A percentile compares a stretch with the other conserved stretches of the same genome.
Conservation (phyloP, 129 eudicot genomes). For the Flaveria trinervia region DNA sequence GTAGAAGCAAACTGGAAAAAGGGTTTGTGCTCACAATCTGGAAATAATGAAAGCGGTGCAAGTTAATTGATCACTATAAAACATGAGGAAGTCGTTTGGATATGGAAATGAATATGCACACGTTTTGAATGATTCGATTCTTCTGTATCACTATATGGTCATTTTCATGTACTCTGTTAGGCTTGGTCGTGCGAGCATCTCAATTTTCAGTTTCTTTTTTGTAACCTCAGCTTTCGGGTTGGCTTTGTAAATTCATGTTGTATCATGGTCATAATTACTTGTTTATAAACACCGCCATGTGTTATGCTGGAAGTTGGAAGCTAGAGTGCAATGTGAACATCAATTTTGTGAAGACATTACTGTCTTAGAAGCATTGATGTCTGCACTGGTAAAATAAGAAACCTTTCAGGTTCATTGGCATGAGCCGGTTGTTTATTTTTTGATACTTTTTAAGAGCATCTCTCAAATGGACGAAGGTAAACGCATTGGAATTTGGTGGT, state of each 20-base stretch:
- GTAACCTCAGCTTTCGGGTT: constrained; percentile 13
- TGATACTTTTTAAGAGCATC: too few species aligned
- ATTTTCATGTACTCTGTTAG: constrained; percentile 29
- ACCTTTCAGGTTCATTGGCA: too few species aligned
- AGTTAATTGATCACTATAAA: constrained; percentile 4
- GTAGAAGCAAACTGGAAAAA: constrained; percentile 10
- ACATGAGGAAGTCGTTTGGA: background rate
- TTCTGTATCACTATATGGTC: constrained; percentile 16
- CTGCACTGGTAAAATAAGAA: too few species aligned
- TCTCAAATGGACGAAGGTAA: too few species aligned
- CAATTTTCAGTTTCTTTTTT: constrained; percentile 12
- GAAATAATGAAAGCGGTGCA: constrained; percentile 20
- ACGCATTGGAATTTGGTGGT: too few species aligned
- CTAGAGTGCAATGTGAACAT: too few species aligned
- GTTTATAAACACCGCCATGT: constrained; percentile 28
- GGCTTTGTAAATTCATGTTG: constrained; percentile 35
- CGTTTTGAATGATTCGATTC: constrained; percentile 14
- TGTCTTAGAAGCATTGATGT: too few species aligned
- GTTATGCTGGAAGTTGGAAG: background rate
- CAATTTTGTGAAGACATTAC: too few species aligned
- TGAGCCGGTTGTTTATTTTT: too few species aligned
- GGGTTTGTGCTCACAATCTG: constrained; percentile 14
- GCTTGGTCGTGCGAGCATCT: constrained; percentile 13
- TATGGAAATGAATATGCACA: constrained; percentile 7
- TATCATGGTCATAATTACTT: constrained; percentile 36